Evolutionary conservation across 2,329 filamentous ascomycete species (phyloP).

Genomic region (Ophiostoma himal-ulmi): DNA sequence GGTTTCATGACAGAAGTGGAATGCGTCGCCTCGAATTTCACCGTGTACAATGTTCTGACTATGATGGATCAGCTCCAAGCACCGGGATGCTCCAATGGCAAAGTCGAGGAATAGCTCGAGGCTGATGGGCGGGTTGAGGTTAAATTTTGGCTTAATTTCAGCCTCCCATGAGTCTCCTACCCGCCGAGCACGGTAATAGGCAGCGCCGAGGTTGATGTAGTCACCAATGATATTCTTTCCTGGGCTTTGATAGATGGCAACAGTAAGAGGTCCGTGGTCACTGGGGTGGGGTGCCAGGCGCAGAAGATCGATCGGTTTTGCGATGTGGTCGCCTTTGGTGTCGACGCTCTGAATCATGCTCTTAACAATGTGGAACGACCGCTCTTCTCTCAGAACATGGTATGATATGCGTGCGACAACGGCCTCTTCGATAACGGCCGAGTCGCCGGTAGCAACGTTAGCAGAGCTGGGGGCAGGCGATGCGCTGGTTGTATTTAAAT

Average conservation of each 20-base stretch:
- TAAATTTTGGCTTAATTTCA: conserved; percentile 38
- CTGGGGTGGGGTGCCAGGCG: conserved; percentile 61
- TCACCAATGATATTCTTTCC: conserved; percentile 67
- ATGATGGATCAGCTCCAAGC: conserved; percentile 86
- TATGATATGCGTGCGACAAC: conserved; percentile 79
- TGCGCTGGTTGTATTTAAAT: conserved; percentile 33
- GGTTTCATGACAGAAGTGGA: conserved; percentile 71
- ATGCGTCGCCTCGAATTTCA: conserved; percentile 83
- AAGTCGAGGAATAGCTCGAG: conserved; percentile 80
- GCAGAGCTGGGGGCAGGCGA: conserved; percentile 34
- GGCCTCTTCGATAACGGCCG: conserved; percentile 53
- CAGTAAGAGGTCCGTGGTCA: conserved; percentile 65
- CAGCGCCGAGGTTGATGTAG: conserved; percentile 71
- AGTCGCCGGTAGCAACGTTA: conserved; percentile 39
- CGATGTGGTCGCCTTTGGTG: conserved; percentile 67
- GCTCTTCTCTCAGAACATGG: conserved; percentile 76
- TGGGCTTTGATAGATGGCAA: conserved; percentile 74
- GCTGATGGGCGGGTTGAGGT: conserved; percentile 56
- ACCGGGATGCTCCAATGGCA: conserved; percentile 80
- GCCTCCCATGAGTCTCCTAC: conserved; percentile 47
- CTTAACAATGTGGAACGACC: conserved; percentile 78
- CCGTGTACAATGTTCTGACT: conserved; percentile 81
- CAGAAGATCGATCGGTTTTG: conserved; percentile 73
- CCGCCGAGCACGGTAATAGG: conserved; percentile 56
- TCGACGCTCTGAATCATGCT: conserved; percentile 65